A percentile compares a stretch with the other conserved stretches of the same genome.
These are phyloP conservation scores for Pistacia vera DNA, from an alignment of 345 rosid genomes.

Conservation along the genomic window DNA sequence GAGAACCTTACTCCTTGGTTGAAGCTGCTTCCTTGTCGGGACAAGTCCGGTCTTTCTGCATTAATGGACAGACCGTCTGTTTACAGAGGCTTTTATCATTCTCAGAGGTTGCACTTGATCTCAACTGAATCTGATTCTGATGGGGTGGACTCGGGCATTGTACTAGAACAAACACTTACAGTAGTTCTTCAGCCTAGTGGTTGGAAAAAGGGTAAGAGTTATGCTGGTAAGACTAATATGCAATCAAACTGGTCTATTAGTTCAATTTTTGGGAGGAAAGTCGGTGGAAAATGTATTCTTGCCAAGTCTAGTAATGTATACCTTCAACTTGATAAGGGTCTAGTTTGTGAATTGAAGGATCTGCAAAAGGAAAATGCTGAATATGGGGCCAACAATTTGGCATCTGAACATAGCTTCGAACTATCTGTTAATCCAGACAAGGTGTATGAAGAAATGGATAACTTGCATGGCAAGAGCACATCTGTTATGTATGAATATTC, in stretches of 20 bases:
- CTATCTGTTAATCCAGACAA: slow-evolving; percentile 69
- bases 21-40: slow-evolving; percentile 96
- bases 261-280: slow-evolving; percentile 81
- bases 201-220: slow-evolving; percentile 20
- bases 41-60: slow-evolving; percentile 77
- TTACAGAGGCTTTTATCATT: slow-evolving; percentile 90
- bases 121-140: slow-evolving; percentile 36
- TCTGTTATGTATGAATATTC: slow-evolving; percentile 56
- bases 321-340: slow-evolving; percentile 68
- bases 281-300: slow-evolving; percentile 69
- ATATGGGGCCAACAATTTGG: slow-evolving; percentile 16
- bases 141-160: slow-evolving; percentile 52
- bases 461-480: slow-evolving; percentile 27
- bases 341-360: slow-evolving; percentile 40
- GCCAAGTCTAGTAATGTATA: slow-evolving; percentile 73
- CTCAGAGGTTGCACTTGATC: slow-evolving; percentile 76
- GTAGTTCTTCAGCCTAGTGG: slow-evolving; percentile 71
- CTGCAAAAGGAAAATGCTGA: slow-evolving; percentile 35
- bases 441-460: slow-evolving; percentile 50
- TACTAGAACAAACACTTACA: slow-evolving; percentile 84
- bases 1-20: slow-evolving; percentile 99
- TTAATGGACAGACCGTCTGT: slow-evolving; percentile 93
- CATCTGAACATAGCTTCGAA: slow-evolving; percentile 43
- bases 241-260: slow-evolving; percentile 88
- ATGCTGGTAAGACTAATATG: slow-evolving; percentile 33